Evolutionary conservation across 768 basidiomycete species (phyloP).

Genomic region (Crucibulum laeve): DNA sequence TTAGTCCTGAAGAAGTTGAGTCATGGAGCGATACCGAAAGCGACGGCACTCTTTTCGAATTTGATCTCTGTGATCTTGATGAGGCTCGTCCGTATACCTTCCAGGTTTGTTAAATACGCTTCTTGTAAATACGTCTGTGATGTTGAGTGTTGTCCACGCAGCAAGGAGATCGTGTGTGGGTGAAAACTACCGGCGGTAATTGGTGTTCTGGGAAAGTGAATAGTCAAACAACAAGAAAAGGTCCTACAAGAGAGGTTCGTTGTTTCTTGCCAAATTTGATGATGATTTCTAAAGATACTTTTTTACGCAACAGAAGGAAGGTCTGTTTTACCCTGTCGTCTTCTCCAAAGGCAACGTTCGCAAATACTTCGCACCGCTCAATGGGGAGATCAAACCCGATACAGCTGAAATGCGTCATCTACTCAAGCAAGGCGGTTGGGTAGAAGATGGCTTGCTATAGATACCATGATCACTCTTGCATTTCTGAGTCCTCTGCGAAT

Average conservation of each 20-base stretch:
- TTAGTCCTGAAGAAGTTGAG: conserved; percentile 29
- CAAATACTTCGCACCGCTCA: conserved; percentile 59
- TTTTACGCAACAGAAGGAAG: conserved; percentile 31
- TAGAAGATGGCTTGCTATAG: too few species aligned
- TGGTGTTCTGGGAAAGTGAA: conserved; percentile 50
- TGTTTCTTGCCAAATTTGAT: neutral
- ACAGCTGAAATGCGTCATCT: conserved; percentile 37
- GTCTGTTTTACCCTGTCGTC: conserved; percentile 50
- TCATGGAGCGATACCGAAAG: conserved; percentile 30
- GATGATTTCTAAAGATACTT: neutral
- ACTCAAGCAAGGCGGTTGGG: conserved; percentile 45
- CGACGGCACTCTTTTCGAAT: conserved; percentile 22
- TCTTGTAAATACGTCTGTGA: conserved; percentile 4
- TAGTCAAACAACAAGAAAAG: conserved; percentile 37
- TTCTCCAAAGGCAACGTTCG: conserved; percentile 42
- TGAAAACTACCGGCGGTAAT: conserved; percentile 42
- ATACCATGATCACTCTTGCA: too few species aligned
- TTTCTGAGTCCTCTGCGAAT: too few species aligned
- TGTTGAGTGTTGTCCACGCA: conserved; percentile 14
- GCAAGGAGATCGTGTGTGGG: conserved; percentile 49
- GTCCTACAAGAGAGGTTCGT: conserved; percentile 43
- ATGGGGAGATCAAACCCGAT: conserved; percentile 67
- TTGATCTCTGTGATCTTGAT: conserved; percentile 36
- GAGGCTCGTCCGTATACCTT: conserved; percentile 53
- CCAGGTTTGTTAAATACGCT: conserved; percentile 28